Conservation (phyloP, 495 filamentous ascomycete genomes). For the Pseudoneurospora amorphoporcata region DNA sequence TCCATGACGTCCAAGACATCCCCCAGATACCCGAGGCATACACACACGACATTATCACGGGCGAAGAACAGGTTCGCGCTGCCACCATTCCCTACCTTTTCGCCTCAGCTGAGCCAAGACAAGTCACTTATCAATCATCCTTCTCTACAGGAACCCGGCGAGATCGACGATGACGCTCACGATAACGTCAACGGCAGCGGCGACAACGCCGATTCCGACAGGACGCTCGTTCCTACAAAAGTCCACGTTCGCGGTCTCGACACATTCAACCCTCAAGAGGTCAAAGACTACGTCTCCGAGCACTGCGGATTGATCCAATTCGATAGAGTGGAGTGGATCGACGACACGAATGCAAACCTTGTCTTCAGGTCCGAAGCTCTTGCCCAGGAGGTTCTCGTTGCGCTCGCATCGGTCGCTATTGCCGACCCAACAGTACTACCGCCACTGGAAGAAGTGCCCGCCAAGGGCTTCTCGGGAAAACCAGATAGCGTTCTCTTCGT, state of each 20-base stretch:
- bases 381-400: conserved; percentile 62
- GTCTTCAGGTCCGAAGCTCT: conserved; percentile 56
- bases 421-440: conserved; percentile 35
- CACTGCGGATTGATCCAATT: conserved; percentile 48
- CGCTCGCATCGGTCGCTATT: conserved; percentile 41
- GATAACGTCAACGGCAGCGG: conserved; percentile 11
- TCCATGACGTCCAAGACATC: conserved; percentile 39
- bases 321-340: conserved; percentile 78
- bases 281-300: conserved; percentile 57
- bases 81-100: conserved; percentile 6
- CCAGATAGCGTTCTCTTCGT: conserved; percentile 62
- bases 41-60: conserved; percentile 30
- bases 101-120: neutral
- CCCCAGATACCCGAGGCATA: conserved; percentile 34
- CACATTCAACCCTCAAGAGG: conserved; percentile 64
- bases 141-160: conserved; percentile 25
- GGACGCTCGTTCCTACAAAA: conserved; percentile 44
- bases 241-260: conserved; percentile 78
- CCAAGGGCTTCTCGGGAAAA: conserved; percentile 53
- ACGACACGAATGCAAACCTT: conserved; percentile 84
- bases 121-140: conserved; percentile 1
- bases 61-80: conserved; percentile 26
- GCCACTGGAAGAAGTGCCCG: conserved; percentile 42
- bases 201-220: conserved; percentile 12
- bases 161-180: conserved; percentile 17